Base-by-base conservation (phyloP, 2,329 filamentous ascomycete genomes). In the Verticillium tricorpus region DNA sequence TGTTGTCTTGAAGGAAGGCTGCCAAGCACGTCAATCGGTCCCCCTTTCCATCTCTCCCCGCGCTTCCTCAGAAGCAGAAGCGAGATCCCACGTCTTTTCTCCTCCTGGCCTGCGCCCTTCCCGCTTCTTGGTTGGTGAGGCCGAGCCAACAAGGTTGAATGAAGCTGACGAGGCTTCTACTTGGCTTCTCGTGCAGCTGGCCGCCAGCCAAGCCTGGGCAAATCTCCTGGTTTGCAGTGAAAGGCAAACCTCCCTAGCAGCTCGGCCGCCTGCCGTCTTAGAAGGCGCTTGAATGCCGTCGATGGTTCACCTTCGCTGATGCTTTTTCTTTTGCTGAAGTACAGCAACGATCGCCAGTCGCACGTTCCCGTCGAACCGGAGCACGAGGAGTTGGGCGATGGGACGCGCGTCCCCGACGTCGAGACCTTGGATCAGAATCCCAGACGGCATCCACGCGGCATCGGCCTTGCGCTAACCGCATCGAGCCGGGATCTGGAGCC, bases 121-220 rank as follows among this genome's bases (percentile, higher is more conserved):
- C 22, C 35, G 34, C 19, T 40, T 32, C 56, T 32, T 58, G 14
- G 35, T 39, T n/a, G 14, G 19, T 17, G 17, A 39, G 35, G 56
- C 56, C 56, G 15, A 40, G 34, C 12, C 56, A 9, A 17, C 34
- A 58, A 58, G 19, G 56, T 58, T 28, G 37, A 31, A 58, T 14
- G 35, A 40, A 58, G 56, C 56, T 58, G 56, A 58, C 56, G 56
- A 58, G 37, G 37, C 37, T 40, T 40, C 34, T 7, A 40, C 37
- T 40, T 40, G 37, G 37, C 37, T 40, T 15, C 17, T 40, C 37
- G 37, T 40, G 17, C 17, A 17, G 17, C 17, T 17, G 14, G 17
- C 37, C 37, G 37, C 37, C 37, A 40, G 17, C 34, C 34, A 35
- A 35, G 34, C 34, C 34, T 35, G 37, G 12, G 6, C 14, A 40